These are phyloP conservation scores for Hanseniaspora taiwanica DNA, from an alignment of 805 yeast species.

Conservation along the genomic window DNA sequence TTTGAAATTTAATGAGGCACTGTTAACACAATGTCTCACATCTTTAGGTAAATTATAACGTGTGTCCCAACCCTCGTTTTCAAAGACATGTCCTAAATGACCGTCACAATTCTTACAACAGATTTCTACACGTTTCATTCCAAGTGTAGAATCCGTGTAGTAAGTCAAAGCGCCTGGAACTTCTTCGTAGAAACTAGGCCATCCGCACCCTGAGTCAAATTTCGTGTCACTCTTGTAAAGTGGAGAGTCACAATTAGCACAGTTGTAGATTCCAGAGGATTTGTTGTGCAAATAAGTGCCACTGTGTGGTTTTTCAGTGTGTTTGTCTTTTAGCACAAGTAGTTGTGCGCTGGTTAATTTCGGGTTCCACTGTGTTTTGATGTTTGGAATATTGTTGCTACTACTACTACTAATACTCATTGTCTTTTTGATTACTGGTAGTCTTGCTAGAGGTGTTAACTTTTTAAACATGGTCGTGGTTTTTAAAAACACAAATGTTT, in stretches of 20 bases:
- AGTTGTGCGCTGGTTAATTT: slow-evolving; percentile 64
- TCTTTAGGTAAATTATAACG: slow-evolving; percentile 47
- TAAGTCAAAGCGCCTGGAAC: slow-evolving; percentile 45
- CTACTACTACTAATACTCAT: neutral
- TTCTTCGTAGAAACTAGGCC: slow-evolving; percentile 93
- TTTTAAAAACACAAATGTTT: neutral
- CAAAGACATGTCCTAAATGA: slow-evolving; percentile 90
- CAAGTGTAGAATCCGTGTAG: slow-evolving; percentile 46
- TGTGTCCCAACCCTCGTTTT: slow-evolving; percentile 74
- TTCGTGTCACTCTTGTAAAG: slow-evolving; percentile 69
- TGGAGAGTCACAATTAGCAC: slow-evolving; percentile 80
- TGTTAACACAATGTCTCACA: slow-evolving; percentile 90
- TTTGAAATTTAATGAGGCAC: slow-evolving; percentile 59
- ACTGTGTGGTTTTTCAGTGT: slow-evolving; percentile 34
- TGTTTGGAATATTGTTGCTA: slow-evolving; percentile 10
- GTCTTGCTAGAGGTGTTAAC: neutral
- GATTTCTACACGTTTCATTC: slow-evolving; percentile 84
- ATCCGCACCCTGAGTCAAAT: slow-evolving; percentile 87
- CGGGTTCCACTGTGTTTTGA: slow-evolving; percentile 68
- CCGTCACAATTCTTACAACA: slow-evolving; percentile 81
- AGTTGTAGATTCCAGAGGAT: slow-evolving; percentile 53
- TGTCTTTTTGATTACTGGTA: neutral
- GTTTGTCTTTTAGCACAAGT: slow-evolving; percentile 55
- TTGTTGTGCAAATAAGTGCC: slow-evolving; percentile 23
- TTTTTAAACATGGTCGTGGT: neutral